Conservation (phyloP, 2,329 filamentous ascomycete genomes). For the Epichloe typhina region DNA sequence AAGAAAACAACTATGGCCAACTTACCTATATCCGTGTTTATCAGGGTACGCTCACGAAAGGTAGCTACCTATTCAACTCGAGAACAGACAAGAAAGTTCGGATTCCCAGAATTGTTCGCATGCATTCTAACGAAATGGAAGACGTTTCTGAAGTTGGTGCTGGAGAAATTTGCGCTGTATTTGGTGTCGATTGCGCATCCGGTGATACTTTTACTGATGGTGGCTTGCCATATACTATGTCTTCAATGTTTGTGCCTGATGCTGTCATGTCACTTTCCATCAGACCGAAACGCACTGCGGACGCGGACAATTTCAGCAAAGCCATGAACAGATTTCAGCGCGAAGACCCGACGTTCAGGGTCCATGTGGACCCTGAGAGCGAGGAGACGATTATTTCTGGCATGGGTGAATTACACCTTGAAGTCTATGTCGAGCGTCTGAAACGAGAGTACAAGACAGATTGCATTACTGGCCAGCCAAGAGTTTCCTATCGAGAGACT, state of each 20-base stretch:
- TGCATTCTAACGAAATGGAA: conserved; percentile 99
- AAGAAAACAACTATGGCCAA: conserved; percentile 97
- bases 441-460: conserved; percentile 94
- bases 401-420: conserved; percentile 94
- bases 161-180: conserved; percentile 96
- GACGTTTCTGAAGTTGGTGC: conserved; percentile 86
- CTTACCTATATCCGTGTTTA: conserved; percentile 98
- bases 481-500: conserved; percentile 94
- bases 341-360: conserved; percentile 94
- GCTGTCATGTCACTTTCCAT: conserved; percentile 97
- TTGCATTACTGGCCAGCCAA: conserved; percentile 87
- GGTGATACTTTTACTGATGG: conserved; percentile 98
- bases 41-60: conserved; percentile 81
- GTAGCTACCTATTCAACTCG: conserved; percentile 83
- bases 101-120: conserved; percentile 91
- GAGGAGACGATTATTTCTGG: conserved; percentile 96
- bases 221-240: conserved; percentile 84
- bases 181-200: conserved; percentile 93
- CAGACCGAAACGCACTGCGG: conserved; percentile 85
- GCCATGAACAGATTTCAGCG: conserved; percentile 98
- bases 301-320: conserved; percentile 90
- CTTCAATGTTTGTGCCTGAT: conserved; percentile 95
- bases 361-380: conserved; percentile 81
- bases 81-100: conserved; percentile 92
- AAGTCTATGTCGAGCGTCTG: conserved; percentile 96